Evolutionary conservation across 2,329 filamentous ascomycete genomes (phyloP), one percentile per base, ranked within the genome.

Genomic region (Xylariaceae sp.): DNA sequence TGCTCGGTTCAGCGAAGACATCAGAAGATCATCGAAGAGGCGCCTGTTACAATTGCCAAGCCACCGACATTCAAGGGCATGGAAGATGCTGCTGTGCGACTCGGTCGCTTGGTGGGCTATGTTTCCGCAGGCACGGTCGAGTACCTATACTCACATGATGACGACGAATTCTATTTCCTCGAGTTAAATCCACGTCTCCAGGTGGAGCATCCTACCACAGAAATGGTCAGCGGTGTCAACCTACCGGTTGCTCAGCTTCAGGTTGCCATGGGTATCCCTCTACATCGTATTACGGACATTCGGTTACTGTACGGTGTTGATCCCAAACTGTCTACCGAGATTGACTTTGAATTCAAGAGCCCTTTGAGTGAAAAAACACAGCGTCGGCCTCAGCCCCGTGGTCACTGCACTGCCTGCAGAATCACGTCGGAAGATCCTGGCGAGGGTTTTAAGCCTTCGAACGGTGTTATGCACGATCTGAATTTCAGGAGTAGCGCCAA

Each of bases 1-100:
- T 99, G 95, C 75, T 99, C 95, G 66, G 95, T 99, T 14, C 95
- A 99, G 81, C 87, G 95, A 76, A 87, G 95, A 74, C 96, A 99
- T 78, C 96, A 99, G 77, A 99, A 99, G 83, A 99, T 99, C 75
- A 99, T 99, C 63, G 95, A 99, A 76, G 95, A 99, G 77, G 95
- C 95, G 4, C 95, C 95, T 40, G 96, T 98, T 65, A 99, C 95
- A 40, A 96, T 99, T 65, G 96, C 95, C 51, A 95, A 91, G 75
- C 80, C 87, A 47, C 81, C 85, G 61, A 97, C 93, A 48, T 99
- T 99, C 86, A 89, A 89, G 73, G 87, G 89, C 54, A 99, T 99
- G 95, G 96, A 98, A 79, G 89, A 93, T 68, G 93, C 95, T 43
- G 95, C 95, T 46, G 95, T 99, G 45, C 91, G 95, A 67, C 86